A percentile compares a stretch with the other conserved stretches of the same genome.
phyloP scores from a whole-genome alignment of 2,329 filamentous ascomycete species.

The Pseudohalonectria lignicola region DNA sequence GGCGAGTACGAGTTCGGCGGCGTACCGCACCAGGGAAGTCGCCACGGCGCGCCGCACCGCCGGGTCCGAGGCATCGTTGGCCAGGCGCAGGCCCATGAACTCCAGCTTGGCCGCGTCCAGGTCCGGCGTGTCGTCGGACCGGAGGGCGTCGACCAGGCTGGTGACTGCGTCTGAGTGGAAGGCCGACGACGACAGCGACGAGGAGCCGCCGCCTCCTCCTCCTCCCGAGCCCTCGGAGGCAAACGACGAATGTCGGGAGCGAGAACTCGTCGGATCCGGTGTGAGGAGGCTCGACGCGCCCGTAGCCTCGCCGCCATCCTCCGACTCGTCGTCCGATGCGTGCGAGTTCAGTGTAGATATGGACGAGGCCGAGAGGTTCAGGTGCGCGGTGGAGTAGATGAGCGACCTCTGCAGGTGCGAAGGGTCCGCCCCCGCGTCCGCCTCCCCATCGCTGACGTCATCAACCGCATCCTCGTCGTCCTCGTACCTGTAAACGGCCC shows the following conservation, averaged over 20 bases:
- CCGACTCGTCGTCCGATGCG: constrained; percentile 51
- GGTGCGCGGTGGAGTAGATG: constrained; percentile 39
- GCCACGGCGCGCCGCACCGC: constrained; percentile 83
- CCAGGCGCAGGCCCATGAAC: constrained; percentile 85
- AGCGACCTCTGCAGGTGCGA: constrained; percentile 42
- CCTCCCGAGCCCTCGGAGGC: constrained; percentile 61
- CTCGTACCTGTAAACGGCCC: constrained; percentile 37
- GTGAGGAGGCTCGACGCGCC: too few species aligned
- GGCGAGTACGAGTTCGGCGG: constrained; percentile 49
- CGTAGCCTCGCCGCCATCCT: too few species aligned
- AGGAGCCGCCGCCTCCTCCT: constrained; percentile 18
- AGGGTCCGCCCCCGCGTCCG: constrained; percentile 36
- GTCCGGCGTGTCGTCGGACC: constrained; percentile 59
- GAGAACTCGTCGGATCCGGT: too few species aligned
- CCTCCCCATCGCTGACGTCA: constrained; percentile 27
- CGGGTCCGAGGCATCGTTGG: constrained; percentile 78
- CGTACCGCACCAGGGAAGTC: constrained; percentile 72
- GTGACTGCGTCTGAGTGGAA: constrained; percentile 85
- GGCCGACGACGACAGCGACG: constrained; percentile 21
- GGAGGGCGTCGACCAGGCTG: constrained; percentile 78
- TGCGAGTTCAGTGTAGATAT: constrained; percentile 54
- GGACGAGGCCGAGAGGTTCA: constrained; percentile 42
- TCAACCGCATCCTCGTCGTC: constrained; percentile 35
- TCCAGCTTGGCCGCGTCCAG: constrained; percentile 80
- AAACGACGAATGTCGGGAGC: constrained; percentile 59